Percentiles rank a stretch among this genome's conserved stretches.
phyloP scores from a whole-genome alignment of 345 rosid genomes.

The Populus deltoides region DNA sequence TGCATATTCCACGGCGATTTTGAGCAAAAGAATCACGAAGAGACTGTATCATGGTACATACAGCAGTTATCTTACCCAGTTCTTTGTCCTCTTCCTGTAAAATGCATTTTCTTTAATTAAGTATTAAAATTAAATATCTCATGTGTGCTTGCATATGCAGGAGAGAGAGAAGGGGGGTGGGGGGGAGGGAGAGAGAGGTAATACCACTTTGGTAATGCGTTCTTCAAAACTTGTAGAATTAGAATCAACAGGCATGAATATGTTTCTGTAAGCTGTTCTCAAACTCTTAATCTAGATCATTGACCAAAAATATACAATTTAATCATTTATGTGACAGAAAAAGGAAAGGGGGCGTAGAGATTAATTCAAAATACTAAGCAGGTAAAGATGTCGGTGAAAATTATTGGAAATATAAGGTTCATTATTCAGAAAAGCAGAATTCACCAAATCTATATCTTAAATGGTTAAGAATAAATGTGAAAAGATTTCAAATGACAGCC shows the following conservation, averaged over 20 bases:
- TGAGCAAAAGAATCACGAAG: conserved; percentile 64
- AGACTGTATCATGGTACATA: conserved; percentile 65
- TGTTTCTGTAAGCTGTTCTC: conserved; percentile 71
- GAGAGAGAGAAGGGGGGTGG: background rate
- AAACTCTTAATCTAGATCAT: conserved; percentile 64
- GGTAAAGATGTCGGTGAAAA: background rate
- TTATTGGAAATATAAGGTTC: background rate
- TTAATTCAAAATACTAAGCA: background rate
- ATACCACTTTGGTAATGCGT: conserved; percentile 76
- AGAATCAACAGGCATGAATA: conserved; percentile 64
- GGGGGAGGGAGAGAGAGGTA: conserved; percentile 2
- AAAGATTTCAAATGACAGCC: background rate
- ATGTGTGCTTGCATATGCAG: background rate
- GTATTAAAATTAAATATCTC: background rate
- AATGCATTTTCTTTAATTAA: conserved; percentile 3
- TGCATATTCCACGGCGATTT: conserved; percentile 87
- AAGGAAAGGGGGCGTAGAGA: background rate
- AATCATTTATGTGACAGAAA: conserved; percentile 5
- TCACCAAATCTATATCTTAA: background rate
- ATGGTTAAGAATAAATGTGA: background rate
- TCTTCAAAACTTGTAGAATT: conserved; percentile 51
- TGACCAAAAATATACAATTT: conserved; percentile 18
- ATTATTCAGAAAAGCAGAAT: background rate
- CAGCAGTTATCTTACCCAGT: conserved; percentile 48
- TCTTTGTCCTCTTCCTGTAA: conserved; percentile 55